Evolutionary conservation across 2,329 filamentous ascomycete genomes (phyloP).

Genomic region (Epichloe coenophiala): DNA sequence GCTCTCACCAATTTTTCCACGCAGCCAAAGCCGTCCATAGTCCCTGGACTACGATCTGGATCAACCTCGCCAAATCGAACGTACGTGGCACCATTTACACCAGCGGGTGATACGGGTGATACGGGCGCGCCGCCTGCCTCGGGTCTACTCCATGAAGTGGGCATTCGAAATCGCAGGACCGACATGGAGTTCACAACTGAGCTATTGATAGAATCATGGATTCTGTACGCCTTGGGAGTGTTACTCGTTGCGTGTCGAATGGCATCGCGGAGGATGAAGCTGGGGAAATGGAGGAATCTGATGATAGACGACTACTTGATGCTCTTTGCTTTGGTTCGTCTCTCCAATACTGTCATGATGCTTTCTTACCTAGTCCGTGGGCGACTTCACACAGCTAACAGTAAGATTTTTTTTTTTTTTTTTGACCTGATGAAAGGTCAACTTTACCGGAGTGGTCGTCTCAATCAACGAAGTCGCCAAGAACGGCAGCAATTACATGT

Average conservation of each 20-base stretch:
- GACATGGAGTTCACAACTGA: conserved; percentile 14
- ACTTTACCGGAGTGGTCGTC: conserved; percentile 25
- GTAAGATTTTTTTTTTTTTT: not conserved
- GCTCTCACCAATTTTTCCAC: too few relatives aligned
- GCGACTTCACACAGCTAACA: not conserved
- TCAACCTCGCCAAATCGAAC: too few relatives aligned
- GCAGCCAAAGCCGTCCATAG: too few relatives aligned
- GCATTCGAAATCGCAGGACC: not conserved
- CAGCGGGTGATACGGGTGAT: too few relatives aligned
- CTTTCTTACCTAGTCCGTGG: not conserved
- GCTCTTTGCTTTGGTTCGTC: conserved; percentile 30
- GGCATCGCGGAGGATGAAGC: conserved; percentile 19
- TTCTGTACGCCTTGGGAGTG: conserved; percentile 15
- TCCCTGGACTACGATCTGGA: too few relatives aligned
- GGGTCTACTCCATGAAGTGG: not conserved
- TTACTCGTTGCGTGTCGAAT: conserved; percentile 13
- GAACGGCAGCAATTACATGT: conserved; percentile 31
- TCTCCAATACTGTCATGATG: not conserved
- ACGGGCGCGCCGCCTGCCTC: not conserved
- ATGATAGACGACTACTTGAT: conserved; percentile 45
- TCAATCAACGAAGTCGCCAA: conserved; percentile 28
- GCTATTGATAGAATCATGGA: conserved; percentile 17
- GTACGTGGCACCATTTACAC: too few relatives aligned
- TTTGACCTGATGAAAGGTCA: conserved; percentile 1
- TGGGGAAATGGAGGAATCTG: conserved; percentile 33